These are phyloP conservation scores for Penicillium sp. DNA, from an alignment of 2,329 filamentous ascomycete species.

Conservation along the genomic window DNA sequence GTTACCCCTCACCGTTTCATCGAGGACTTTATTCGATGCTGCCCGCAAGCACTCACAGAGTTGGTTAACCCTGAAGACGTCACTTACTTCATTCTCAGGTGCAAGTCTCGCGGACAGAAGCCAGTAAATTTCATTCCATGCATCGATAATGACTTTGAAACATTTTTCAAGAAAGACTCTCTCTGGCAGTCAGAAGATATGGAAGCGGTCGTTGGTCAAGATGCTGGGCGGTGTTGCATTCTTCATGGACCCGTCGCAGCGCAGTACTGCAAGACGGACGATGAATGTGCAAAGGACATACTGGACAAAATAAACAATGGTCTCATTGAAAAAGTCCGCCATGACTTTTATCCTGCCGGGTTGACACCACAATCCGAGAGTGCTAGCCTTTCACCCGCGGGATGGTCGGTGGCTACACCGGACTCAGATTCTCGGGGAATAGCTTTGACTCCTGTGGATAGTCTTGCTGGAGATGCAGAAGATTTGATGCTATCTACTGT, in stretches of 20 bases:
- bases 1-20: background rate
- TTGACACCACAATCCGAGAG: background rate
- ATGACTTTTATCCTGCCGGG: background rate
- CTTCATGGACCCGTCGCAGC: conserved; percentile 93
- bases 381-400: background rate
- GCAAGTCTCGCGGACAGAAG: conserved; percentile 88
- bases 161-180: conserved; percentile 99
- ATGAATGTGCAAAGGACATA: conserved; percentile 93
- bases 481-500: background rate
- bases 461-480: background rate
- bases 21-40: background rate
- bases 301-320: conserved; percentile 78
- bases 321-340: background rate
- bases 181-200: conserved; percentile 98
- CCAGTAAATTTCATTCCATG: conserved; percentile 91
- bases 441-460: background rate
- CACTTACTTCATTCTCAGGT: conserved; percentile 80
- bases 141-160: conserved; percentile 94
- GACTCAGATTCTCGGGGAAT: background rate
- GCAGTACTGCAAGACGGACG: conserved; percentile 81
- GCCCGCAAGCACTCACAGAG: background rate
- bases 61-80: background rate
- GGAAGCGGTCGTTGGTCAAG: conserved; percentile 89
- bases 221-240: conserved; percentile 93
- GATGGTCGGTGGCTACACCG: background rate